Evolutionary conservation across 306 rosid genomes (phyloP), one percentile per base, ranked within the genome.

Genomic region (Trichosanthes cucumerina): DNA sequence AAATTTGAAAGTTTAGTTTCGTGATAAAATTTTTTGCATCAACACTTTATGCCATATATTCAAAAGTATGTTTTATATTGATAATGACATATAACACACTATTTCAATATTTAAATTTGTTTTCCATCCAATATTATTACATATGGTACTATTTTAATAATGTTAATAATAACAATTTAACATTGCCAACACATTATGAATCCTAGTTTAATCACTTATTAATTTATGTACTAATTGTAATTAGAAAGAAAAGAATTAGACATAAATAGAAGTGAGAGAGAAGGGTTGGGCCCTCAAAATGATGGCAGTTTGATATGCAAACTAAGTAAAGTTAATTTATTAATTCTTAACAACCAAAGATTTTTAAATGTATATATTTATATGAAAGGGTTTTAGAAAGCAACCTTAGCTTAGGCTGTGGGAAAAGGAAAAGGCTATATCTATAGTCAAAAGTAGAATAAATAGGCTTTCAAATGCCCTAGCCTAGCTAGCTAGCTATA

Each of bases 251-350:
- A 23, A 2, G 4, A 71, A 71, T 2, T 12, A 24, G 36, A 71
- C 76, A 71, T 71, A 43, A 43, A 71, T 71, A 57, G 56, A 71
- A 71, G n/a, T 10, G 49, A 21, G 75, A 69, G 71, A 38, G 46
- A 16, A 44, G 47, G 28, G 5, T 44, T 13, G 38, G 96, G 96
- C 82, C 97, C 92, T 82, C 89, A 81, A 84, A 90, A 91, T 93
- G 95, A 85, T 83, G 91, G 87, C 87, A 90, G 89, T 93, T 81
- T 84, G 88, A 86, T 84, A 81, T 91, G 91, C 74, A 87, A 74
- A 93, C 86, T 85, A 89, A 86, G 86, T 82, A 83, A 89, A 80
- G 79, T 82, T 12, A 47, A 13, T 43, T 6, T 28, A 64, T 28
- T 72, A 5, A 50, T 68, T 9, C 0, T 15, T 26, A 41, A 28